A percentile compares a stretch with the other conserved stretches of the same genome.
phyloP scores from a whole-genome alignment of 2,329 filamentous ascomycete genomes.

The Amauroascus niger region DNA sequence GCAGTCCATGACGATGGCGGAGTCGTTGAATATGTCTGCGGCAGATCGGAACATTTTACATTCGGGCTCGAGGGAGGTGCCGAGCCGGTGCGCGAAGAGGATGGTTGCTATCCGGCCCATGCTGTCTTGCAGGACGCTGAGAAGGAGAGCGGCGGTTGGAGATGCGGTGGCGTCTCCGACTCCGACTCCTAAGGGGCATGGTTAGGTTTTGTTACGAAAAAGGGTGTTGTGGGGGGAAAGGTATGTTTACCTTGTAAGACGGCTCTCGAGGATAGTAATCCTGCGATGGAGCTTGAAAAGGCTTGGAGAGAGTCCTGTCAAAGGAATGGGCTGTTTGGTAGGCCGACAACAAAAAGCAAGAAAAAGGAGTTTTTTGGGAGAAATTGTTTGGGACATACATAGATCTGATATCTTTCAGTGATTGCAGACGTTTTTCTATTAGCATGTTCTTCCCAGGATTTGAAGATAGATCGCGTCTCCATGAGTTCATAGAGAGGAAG shows the following conservation, averaged over 20 bases:
- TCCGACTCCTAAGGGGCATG: constrained; percentile 51
- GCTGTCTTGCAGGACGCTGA: constrained; percentile 74
- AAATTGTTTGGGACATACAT: constrained; percentile 38
- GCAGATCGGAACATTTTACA: constrained; percentile 83
- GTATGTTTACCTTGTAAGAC: constrained; percentile 57
- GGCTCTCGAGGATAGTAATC: constrained; percentile 66
- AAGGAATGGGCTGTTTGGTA: not conserved
- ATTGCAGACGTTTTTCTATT: not conserved
- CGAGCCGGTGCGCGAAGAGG: constrained; percentile 70
- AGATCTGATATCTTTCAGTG: constrained; percentile 49
- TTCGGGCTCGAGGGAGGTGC: constrained; percentile 75
- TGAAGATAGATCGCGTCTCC: too few relatives aligned
- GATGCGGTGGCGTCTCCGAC: constrained; percentile 72
- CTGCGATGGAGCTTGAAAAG: constrained; percentile 36
- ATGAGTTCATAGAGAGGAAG: not conserved
- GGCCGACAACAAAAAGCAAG: too few relatives aligned
- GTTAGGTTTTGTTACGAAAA: not conserved
- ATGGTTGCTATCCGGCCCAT: constrained; percentile 77
- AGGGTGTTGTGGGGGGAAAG: constrained; percentile 15
- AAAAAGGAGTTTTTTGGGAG: too few relatives aligned
- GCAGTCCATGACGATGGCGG: constrained; percentile 75
- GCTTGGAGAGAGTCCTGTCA: constrained; percentile 36
- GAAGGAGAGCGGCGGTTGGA: constrained; percentile 68
- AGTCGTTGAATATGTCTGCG: constrained; percentile 81
- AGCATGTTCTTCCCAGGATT: not conserved